Conservation (phyloP, 2,329 filamentous ascomycete genomes). For the Helotiales sp. region DNA sequence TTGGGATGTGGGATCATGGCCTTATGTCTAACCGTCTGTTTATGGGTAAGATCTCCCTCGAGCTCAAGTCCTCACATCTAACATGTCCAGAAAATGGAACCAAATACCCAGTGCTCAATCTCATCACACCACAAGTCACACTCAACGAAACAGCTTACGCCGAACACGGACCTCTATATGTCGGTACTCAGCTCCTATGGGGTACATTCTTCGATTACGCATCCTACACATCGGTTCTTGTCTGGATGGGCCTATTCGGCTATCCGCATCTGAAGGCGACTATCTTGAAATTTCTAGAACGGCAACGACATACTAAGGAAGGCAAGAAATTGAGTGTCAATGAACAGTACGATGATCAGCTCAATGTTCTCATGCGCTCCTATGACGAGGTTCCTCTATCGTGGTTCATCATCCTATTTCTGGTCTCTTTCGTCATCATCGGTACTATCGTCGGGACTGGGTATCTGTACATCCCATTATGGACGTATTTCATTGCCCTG, state of each 20-base stretch:
- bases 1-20: slow-evolving; percentile 56
- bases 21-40: slow-evolving; percentile 64
- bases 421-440: slow-evolving; percentile 54
- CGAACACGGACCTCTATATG: slow-evolving; percentile 59
- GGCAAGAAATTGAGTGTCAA: slow-evolving; percentile 49
- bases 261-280: slow-evolving; percentile 53
- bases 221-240: slow-evolving; percentile 60
- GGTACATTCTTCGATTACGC: slow-evolving; percentile 65
- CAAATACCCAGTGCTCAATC: slow-evolving; percentile 43
- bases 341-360: slow-evolving; percentile 60
- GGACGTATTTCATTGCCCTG: slow-evolving; percentile 63
- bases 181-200: slow-evolving; percentile 63
- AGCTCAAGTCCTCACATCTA: neutral
- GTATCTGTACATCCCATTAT: slow-evolving; percentile 62
- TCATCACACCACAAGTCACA: slow-evolving; percentile 44
- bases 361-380: slow-evolving; percentile 62
- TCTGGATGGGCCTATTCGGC: slow-evolving; percentile 63
- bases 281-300: slow-evolving; percentile 49
- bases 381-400: slow-evolving; percentile 63
- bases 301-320: slow-evolving; percentile 38
- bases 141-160: slow-evolving; percentile 50
- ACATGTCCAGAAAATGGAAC: slow-evolving; percentile 41
- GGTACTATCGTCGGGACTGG: slow-evolving; percentile 56
- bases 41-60: slow-evolving; percentile 45
- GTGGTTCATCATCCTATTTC: slow-evolving; percentile 61